These are phyloP conservation scores for Acanthochlamys bracteata DNA, from an alignment of 106 monocot genomes.

Conservation along the genomic window DNA sequence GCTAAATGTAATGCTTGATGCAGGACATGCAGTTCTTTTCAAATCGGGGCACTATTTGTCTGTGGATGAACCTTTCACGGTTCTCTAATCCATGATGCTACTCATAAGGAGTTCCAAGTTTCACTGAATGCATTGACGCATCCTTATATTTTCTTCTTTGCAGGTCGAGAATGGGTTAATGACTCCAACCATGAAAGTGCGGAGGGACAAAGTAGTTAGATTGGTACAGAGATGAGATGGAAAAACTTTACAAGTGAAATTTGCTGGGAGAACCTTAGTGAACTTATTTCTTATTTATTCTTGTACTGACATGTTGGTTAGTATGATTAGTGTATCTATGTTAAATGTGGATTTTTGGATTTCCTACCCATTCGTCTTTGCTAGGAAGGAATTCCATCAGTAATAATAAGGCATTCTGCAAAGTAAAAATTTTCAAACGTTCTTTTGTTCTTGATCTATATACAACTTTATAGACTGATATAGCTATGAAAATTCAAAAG, in stretches of 20 bases:
- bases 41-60: conserved; percentile 75
- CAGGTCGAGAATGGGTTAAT: conserved; percentile 87
- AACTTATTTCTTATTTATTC: too few relatives aligned
- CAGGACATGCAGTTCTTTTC: conserved; percentile 77
- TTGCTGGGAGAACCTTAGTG: background rate
- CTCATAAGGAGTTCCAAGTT: background rate
- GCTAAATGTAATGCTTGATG: background rate
- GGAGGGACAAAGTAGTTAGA: conserved; percentile 62
- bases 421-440: too few relatives aligned
- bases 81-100: background rate
- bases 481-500: too few relatives aligned
- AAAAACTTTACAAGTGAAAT: conserved; percentile 46
- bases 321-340: too few relatives aligned
- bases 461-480: too few relatives aligned
- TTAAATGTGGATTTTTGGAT: too few relatives aligned
- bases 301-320: too few relatives aligned
- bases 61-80: conserved; percentile 81
- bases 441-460: too few relatives aligned
- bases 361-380: too few relatives aligned
- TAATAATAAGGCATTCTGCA: too few relatives aligned
- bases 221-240: conserved; percentile 51
- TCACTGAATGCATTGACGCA: background rate
- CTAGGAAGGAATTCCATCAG: too few relatives aligned
- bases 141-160: background rate
- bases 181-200: conserved; percentile 93